Evolutionary conservation across 805 yeast genomes (phyloP), one percentile per base, ranked within the genome.

Genomic region (Schwanniomyces pseudopolymorphus): DNA sequence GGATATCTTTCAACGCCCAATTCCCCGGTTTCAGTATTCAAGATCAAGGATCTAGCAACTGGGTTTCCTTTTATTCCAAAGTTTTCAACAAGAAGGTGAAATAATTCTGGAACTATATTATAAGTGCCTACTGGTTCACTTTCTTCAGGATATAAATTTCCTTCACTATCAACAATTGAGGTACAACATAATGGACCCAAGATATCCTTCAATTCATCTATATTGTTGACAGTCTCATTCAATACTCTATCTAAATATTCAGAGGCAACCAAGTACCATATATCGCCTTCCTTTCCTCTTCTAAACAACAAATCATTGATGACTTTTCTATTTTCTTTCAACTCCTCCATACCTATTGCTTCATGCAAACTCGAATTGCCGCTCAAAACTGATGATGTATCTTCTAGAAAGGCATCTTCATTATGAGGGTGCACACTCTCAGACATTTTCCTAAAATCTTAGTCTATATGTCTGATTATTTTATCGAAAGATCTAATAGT

Each of bases 181-280:
- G 58, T 47, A 19, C 79, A 74, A 57, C 78, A 72, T 22, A 84
- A 67, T 1, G 79, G 77, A 0, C 83, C 83, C 25, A 82, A 47
- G 5, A 58, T 31, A 3, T 48, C 45, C 16, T 64, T 60, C 17
- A 67, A 57, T 7, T 60, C 60, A 2, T 61, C 63, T 22, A 63
- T 51, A 13, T 67, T 53, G 10, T 52, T 48, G 43, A 57, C 63
- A 42, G 65, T 58, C 5, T 60, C 51, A 35, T 67, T 61, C 22
- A 78, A 57, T 46, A 81, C 77, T 4, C 49, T 52, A 33, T 66
- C 60, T 19, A 73, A 62, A 75, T 80, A 83, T 0, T 53, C 60
- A 11, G 66, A 60, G 1, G 86, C 79, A 9, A 83, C 69, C 21
- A 79, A 67, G 53, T 66, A 79, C 55, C 77, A 74, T 50, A 57